These are phyloP conservation scores for Alternaria brassicae DNA, from an alignment of 2,329 filamentous ascomycete species.

Conservation along the genomic window DNA sequence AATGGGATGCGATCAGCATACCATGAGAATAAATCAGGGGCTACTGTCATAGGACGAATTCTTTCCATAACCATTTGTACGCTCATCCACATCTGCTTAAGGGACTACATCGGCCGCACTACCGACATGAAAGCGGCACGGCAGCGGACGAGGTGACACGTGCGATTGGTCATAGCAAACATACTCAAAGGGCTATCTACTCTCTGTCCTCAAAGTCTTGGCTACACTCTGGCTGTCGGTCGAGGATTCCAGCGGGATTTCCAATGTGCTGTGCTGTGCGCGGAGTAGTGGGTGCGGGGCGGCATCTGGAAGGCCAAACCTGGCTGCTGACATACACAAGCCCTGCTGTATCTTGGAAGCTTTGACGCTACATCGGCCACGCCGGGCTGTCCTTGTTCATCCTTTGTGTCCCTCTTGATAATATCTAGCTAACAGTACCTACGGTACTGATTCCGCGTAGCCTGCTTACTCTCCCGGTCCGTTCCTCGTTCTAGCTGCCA, in stretches of 20 bases:
- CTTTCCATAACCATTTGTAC: background rate
- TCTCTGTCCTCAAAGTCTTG: background rate
- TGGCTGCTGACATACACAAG: constrained; percentile 11
- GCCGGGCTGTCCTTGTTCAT: background rate
- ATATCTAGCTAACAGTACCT: background rate
- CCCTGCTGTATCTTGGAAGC: background rate
- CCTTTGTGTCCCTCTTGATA: background rate
- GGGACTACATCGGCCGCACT: background rate
- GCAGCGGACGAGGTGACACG: background rate
- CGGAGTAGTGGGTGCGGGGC: background rate
- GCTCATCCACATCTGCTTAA: background rate
- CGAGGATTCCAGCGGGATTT: no score
- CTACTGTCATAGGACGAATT: background rate
- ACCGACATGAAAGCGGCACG: background rate
- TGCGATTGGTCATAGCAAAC: background rate
- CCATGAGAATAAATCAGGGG: background rate
- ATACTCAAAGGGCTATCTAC: background rate
- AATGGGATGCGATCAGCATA: background rate
- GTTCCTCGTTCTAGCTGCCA: background rate
- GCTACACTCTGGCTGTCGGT: no score
- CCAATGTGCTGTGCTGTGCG: background rate
- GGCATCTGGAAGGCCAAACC: background rate
- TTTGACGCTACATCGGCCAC: background rate
- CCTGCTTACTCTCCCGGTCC: background rate
- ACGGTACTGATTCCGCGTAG: background rate